These are phyloP conservation scores for Dothidotthia symphoricarpi DNA, from an alignment of 2,329 filamentous ascomycete genomes.

Conservation along the genomic window DNA sequence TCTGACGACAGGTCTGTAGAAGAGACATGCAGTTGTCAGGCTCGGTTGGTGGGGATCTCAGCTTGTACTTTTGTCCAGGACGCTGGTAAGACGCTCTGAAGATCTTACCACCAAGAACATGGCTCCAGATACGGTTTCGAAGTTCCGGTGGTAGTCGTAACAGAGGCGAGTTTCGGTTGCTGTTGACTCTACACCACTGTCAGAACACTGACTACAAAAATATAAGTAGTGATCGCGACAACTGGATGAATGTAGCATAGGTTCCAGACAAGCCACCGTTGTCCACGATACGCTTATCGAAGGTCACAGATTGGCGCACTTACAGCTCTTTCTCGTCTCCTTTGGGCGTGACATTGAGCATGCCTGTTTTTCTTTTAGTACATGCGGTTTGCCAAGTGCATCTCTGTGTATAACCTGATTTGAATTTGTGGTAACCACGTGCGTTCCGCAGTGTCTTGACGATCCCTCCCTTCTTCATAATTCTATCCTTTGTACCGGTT, in stretches of 20 bases:
- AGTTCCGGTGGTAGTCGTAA: slow-evolving; percentile 6
- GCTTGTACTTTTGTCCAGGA: neutral
- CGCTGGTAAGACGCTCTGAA: too few species aligned
- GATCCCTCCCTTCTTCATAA: too few species aligned
- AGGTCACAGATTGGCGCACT: too few species aligned
- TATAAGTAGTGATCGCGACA: too few species aligned
- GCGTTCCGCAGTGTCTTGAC: neutral
- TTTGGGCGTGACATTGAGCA: slow-evolving; percentile 16
- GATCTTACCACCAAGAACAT: neutral
- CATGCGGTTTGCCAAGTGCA: too few species aligned
- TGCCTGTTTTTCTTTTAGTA: too few species aligned
- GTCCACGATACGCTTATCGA: too few species aligned
- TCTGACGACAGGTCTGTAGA: slow-evolving; percentile 8
- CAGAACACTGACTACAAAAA: neutral
- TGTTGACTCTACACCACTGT: neutral
- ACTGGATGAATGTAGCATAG: too few species aligned
- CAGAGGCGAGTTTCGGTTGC: slow-evolving; percentile 1
- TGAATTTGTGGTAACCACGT: slow-evolving; percentile 17
- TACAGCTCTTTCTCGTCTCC: slow-evolving; percentile 6
- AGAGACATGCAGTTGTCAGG: neutral
- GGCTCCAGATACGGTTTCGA: slow-evolving; percentile 4
- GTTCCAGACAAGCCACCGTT: too few species aligned
- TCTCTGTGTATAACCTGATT: slow-evolving; percentile 2
- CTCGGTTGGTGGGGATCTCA: neutral
- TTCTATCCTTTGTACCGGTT: too few species aligned